Conservation (phyloP, 176 grass and related monocot species). For the Cymbopogon citratus region DNA sequence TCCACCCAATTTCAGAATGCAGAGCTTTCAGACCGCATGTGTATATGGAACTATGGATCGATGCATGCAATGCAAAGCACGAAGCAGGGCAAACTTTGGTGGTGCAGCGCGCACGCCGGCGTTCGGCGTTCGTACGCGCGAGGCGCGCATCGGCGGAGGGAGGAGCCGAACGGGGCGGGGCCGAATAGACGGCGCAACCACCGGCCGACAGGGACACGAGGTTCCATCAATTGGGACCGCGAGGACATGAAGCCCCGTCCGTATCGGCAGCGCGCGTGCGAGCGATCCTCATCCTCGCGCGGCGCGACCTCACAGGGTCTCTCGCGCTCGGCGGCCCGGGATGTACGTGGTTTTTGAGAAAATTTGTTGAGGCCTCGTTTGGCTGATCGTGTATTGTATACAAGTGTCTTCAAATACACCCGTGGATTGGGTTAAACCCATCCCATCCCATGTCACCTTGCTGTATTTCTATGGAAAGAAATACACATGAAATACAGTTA, state of each 20-base stretch:
- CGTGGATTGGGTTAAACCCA: too few relatives aligned
- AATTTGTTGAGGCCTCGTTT: too few relatives aligned
- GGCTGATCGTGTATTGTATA: too few relatives aligned
- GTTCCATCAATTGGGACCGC: slow-evolving; percentile 23
- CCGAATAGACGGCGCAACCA: slow-evolving; percentile 14
- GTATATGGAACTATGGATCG: not conserved
- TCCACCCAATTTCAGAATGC: slow-evolving; percentile 1
- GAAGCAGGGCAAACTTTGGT: too few relatives aligned
- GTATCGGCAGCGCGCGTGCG: not conserved
- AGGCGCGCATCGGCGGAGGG: not conserved
- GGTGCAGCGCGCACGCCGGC: too few relatives aligned
- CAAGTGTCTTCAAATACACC: too few relatives aligned
- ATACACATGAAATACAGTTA: too few relatives aligned
- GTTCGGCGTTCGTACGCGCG: not conserved
- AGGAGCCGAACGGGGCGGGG: not conserved
- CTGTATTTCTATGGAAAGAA: too few relatives aligned
- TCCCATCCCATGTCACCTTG: too few relatives aligned
- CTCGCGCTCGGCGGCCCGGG: too few relatives aligned
- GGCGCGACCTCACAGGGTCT: too few relatives aligned
- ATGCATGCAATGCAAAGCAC: not conserved
- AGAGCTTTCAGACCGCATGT: not conserved
- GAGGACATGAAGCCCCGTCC: not conserved
- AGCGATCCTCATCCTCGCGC: not conserved
- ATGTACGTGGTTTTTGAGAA: too few relatives aligned
- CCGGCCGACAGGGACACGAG: slow-evolving; percentile 39